Base-by-base conservation (phyloP, 768 basidiomycete genomes). In the Podaxis rugospora region DNA sequence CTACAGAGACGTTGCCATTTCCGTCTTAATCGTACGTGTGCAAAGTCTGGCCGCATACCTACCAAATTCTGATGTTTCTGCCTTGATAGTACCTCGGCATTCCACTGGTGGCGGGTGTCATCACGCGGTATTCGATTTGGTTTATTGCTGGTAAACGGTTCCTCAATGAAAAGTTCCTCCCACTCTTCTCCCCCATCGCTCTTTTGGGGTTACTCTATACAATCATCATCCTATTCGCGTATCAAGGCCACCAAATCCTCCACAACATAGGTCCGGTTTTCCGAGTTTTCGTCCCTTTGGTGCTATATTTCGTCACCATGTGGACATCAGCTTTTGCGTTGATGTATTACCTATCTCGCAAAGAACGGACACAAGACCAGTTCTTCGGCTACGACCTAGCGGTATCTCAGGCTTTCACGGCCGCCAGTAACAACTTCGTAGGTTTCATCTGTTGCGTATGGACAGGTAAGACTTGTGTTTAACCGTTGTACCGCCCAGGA, bases 191-290 rank as follows among this genome's bases (percentile, higher is more conserved):
- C 0, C 90, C 88, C 0, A 65, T 92, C 3, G 83, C 90, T 0
- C 79, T 91, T 7, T 57, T 92, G 23, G 92, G 92, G 3, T 77
- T 95, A 9, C 80, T 94, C 1, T 93, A 93, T 76, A 93, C 91
- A 13, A 85, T 92, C 66, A 71, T 90, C 58, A 83, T 91, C 50
- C 78, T 91, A 68, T 92, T 92, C 67, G 89, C 87, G 3, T 83
- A 84, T 66, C 84, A 86, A 72, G 81, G 79, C 2, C 83, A 87
- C 54, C 83, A 83, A 59, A 92, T 93, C 64, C 71, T 92, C 10
- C 78, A 86, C 62, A 86, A 92, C 67, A 75, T 94, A 37, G 86
- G 90, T 0, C 81, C 82, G 4, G 90, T 92, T 2, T 93, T 93
- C 72, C 83, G 92, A 16, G 84, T 90, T 1, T 85, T 90, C 66